Conservation (phyloP, 208 protist genomes). For the Endotrypanum monterogeii region DNA sequence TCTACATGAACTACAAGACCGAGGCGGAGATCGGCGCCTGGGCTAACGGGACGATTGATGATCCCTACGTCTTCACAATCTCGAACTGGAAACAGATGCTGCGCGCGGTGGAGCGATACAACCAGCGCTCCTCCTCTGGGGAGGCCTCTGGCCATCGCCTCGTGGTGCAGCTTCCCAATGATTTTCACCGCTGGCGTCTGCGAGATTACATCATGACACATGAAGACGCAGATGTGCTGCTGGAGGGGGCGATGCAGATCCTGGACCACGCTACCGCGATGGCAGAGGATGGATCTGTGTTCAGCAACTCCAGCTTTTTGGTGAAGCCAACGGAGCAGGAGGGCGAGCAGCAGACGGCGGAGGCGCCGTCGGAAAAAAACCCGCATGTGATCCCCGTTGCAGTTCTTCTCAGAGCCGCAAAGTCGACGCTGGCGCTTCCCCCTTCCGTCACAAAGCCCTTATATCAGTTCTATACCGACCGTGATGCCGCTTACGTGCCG, state of each 20-base stretch:
- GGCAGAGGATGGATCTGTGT: neutral
- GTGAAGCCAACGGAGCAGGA: neutral
- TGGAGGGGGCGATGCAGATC: constrained; percentile 47
- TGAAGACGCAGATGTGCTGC: constrained; percentile 54
- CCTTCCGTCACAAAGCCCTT: constrained; percentile 30
- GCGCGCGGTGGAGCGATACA: constrained; percentile 55
- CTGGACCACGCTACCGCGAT: constrained; percentile 23
- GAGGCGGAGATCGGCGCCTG: constrained; percentile 63
- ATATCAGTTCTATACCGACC: constrained; percentile 68
- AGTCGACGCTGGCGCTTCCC: constrained; percentile 34
- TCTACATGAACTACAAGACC: constrained; percentile 90
- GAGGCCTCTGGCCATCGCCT: neutral
- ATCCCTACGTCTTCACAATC: constrained; percentile 67
- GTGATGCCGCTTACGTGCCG: constrained; percentile 73
- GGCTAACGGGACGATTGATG: constrained; percentile 42
- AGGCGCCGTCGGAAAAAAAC: neutral
- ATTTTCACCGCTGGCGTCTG: constrained; percentile 75
- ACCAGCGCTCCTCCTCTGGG: constrained; percentile 13
- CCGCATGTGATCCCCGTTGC: constrained; percentile 28
- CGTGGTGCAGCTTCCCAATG: constrained; percentile 41
- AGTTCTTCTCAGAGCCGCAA: constrained; percentile 49
- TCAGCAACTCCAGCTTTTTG: neutral
- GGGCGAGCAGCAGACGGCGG: neutral
- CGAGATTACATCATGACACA: constrained; percentile 47
- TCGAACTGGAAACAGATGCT: constrained; percentile 86